Evolutionary conservation across 2,329 filamentous ascomycete species (phyloP), one percentile per base, ranked within the genome.

Genomic region (Ploettnerulaceae sp.): DNA sequence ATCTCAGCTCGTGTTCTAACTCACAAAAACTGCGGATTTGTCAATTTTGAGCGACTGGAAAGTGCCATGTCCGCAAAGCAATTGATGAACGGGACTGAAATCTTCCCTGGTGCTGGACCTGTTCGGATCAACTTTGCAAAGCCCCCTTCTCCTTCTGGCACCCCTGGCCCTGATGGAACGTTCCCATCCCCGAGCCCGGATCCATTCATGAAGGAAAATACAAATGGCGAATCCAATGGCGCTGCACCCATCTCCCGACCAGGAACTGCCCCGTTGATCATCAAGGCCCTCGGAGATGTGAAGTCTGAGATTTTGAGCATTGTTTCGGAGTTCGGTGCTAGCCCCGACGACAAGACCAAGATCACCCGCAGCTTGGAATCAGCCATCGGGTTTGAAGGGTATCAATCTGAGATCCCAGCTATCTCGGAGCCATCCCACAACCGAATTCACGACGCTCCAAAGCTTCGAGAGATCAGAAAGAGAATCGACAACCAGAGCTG

Each of bases 11-110:
- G 93, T 54, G 93, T 98, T 4, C 74, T 98, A 52, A 97, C 93
- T 0, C 89, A 98, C 73, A 98, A 98, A 75, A 97, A 95, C 68
- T 98, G 93, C 64, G 93, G 91, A 3, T 98, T 98, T 59, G 91
- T 98, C 64, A 98, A 98, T 67, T 98, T 95, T 61, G 89, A 97
- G 67, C 84, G 81, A 49, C 71, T 93, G 22, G 90, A 97, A 55
- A 95, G 89, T 64, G 93, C 93, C 46, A 83, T 96, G 29, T 82
- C 88, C 50, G 93, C 93, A 12, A 94, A 91, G 66, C 82, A 82
- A 11, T 77, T 83, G 63, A 82, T 95, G 68, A 97, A 97, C 61
- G 89, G 89, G 60, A 96, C 95, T 68, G 93, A 98, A 66, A 96
- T 98, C 51, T 98, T 98, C 72, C 93, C 93, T 7, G 93, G 93